Conservation (phyloP, 2,329 filamentous ascomycete genomes). For the Cordyceps farinosa region DNA sequence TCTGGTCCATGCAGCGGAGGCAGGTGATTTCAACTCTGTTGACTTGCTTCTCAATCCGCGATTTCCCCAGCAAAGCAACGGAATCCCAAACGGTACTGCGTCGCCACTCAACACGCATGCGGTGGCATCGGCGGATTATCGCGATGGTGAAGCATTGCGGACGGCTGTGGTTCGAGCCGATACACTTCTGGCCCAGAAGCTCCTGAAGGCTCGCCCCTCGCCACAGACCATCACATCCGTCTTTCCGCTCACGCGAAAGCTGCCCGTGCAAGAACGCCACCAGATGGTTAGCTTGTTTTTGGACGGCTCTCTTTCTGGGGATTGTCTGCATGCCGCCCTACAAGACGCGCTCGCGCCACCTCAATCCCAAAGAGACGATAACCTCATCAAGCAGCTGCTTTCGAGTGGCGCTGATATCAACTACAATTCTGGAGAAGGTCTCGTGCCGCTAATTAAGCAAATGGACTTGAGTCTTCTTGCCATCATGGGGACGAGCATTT, state of each 20-base stretch:
- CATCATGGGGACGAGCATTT: constrained; percentile 43
- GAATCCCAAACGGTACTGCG: constrained; percentile 24
- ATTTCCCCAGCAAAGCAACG: constrained; percentile 34
- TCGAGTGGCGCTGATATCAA: constrained; percentile 52
- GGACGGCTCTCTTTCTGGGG: constrained; percentile 43
- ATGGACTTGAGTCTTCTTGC: constrained; percentile 45
- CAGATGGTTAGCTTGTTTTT: constrained; percentile 50
- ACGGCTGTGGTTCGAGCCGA: constrained; percentile 47
- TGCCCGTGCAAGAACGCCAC: constrained; percentile 42
- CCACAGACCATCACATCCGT: constrained; percentile 45
- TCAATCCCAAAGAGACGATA: constrained; percentile 45
- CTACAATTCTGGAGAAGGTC: constrained; percentile 48
- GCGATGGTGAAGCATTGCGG: constrained; percentile 48
- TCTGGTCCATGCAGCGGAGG: constrained; percentile 47
- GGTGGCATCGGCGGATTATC: constrained; percentile 50
- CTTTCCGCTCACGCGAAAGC: constrained; percentile 45
- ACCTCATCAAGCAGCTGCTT: constrained; percentile 50
- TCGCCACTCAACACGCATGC: constrained; percentile 40
- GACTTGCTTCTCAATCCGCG: constrained; percentile 48
- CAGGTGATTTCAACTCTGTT: constrained; percentile 45
- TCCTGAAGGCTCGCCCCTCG: constrained; percentile 46
- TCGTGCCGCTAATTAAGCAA: constrained; percentile 46
- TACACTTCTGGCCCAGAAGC: constrained; percentile 40
- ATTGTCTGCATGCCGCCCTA: constrained; percentile 46
- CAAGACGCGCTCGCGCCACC: constrained; percentile 51